Base-by-base conservation (phyloP, 2,329 filamentous ascomycete genomes). In the Colletotrichum costaricense region DNA sequence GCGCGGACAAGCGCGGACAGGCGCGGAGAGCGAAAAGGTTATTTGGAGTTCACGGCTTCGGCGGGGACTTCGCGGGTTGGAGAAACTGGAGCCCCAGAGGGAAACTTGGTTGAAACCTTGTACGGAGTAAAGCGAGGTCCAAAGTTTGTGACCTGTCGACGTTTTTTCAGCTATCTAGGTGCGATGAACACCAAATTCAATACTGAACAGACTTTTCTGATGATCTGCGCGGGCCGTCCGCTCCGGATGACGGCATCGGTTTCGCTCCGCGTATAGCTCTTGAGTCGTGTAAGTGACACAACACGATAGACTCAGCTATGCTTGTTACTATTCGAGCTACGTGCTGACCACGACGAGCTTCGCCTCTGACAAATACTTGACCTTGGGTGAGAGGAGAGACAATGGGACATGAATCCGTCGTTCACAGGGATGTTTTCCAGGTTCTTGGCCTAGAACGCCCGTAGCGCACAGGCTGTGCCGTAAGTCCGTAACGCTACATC, bases 81-180 rank as follows among this genome's bases (percentile, higher is more conserved):
- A 57, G 57, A 35, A 26, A 2, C 24, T 33, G 33, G 16, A 62
- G 16, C 14, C 62, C 49, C 9, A 19, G 66, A 24, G 52, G 52
- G 52, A 26, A 55, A 55, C 55, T 67, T 60, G 63, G 62, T 42
- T 42, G 59, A 65, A 59, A 35, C 60, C 22, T 66, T 55, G 62
- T 55, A 56, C n/a, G 38, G 38, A 42, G 38, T 42, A 19, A 42
- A 19, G 63, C 12, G 28, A 70, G 16, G 11, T 19, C 55, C 35
- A 60, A 59, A 35, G 57, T 67, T 63, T 63, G 8, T 49, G 19
- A 33, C 58, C 14, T 19, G 55, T 54, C 35, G 46, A 63, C 60
- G 56, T 57, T 57, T 56, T 63, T 49, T 62, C 68, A 49, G 16
- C 59, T 49, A 5, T 19, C 19, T 9, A n/a, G 42, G 42, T 49